Base-by-base conservation (phyloP, 2,329 filamentous ascomycete species). In the Hymenoscyphus scutula region DNA sequence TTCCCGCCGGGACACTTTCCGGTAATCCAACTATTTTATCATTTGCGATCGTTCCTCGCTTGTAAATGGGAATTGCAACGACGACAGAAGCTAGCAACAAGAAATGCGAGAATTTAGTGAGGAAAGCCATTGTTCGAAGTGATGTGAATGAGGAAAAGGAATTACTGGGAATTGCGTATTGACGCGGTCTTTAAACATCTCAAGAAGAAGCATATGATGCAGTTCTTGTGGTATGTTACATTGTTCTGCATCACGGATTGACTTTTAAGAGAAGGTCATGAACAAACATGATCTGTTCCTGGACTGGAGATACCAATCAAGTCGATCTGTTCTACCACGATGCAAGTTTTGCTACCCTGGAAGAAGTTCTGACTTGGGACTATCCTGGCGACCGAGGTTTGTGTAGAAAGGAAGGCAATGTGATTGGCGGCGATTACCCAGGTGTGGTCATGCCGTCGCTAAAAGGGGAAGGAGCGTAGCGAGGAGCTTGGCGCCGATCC, bases 11-110 rank as follows among this genome's bases (percentile, higher is more conserved):
- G 0, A 86, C 81, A 0, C 81, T 79, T 70, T 86, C 69, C 0
- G 78, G 63, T 64, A 87, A 84, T 1, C 81, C 82, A 7, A 84
- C 82, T 30, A 88, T 64, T 0, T 76, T 73, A 72, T 81, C 75
- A 30, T 78, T 77, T 19, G 53, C 69, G 45, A 76, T 76, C 8
- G 74, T 54, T 27, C 25, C 29, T 17, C 51, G 23, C 17, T 15
- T 27, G 13, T 30, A 19, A 30, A 54, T 27, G 11, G 51, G 51
- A n/a, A 11, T 30, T n/a, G 51, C 51, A n/a, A 8, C 30, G 13
- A 54, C 51, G 30, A 27, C 23, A 15, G 51, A 29, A 19, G 51
- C 51, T 17, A 30, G 8, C 11, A 48, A 25, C 19, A 48, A 48
- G 3, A 48, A 23, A 19, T 23, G 41, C 1, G 19, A 48, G 5